Conservation (phyloP, 257 asterid genomes). For the Henckelia pumila region DNA sequence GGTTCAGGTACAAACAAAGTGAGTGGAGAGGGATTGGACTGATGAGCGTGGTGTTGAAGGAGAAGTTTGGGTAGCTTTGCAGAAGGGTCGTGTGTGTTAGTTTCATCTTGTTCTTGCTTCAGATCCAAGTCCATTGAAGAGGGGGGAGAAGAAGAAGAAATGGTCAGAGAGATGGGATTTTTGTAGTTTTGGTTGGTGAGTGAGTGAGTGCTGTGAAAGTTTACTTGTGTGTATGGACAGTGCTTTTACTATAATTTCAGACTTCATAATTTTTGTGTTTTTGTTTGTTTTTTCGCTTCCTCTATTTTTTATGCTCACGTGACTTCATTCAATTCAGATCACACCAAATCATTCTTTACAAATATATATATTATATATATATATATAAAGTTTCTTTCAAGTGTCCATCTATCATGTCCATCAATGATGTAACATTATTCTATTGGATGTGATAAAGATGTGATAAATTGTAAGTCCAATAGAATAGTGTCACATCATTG, state of each 20-base stretch:
- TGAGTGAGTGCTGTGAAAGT: slow-evolving; percentile 20
- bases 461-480: too few relatives aligned
- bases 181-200: slow-evolving; percentile 8
- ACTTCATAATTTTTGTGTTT: slow-evolving; percentile 12
- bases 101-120: slow-evolving; percentile 52
- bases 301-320: too few relatives aligned
- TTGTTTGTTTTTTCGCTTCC: background rate
- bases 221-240: slow-evolving; percentile 1
- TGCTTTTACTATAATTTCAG: slow-evolving; percentile 21
- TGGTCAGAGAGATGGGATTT: slow-evolving; percentile 11
- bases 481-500: too few relatives aligned
- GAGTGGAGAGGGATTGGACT: slow-evolving; percentile 31
- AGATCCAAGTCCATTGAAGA: slow-evolving; percentile 65
- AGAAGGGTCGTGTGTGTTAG: slow-evolving; percentile 19
- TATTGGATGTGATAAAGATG: too few relatives aligned
- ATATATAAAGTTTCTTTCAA: too few relatives aligned
- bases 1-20: slow-evolving; percentile 73
- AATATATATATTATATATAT: too few relatives aligned
- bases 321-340: too few relatives aligned
- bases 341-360: too few relatives aligned
- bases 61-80: slow-evolving; percentile 56
- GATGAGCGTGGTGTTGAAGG: slow-evolving; percentile 28
- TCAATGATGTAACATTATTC: too few relatives aligned
- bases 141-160: too few relatives aligned
- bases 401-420: too few relatives aligned